A percentile compares a stretch with the other conserved stretches of the same genome.
phyloP scores from a whole-genome alignment of 345 rosid species.

The Lenwebbia sp. region DNA sequence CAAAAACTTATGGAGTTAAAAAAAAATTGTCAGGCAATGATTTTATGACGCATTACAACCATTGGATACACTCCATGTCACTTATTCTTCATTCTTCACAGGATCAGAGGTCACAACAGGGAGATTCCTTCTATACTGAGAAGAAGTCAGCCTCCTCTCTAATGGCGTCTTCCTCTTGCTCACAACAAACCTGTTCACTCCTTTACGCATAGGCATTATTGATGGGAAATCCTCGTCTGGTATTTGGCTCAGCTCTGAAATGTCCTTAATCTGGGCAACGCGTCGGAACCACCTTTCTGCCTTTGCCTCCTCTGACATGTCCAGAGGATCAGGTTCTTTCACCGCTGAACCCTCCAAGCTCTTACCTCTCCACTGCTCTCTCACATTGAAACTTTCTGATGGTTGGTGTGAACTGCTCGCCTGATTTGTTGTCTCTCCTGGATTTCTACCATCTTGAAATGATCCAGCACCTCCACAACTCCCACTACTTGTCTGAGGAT shows the following conservation, averaged over 20 bases:
- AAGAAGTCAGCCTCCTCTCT: constrained; percentile 84
- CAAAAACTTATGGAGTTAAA: not conserved
- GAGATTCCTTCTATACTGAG: constrained; percentile 59
- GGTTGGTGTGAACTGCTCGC: constrained; percentile 4
- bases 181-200: constrained; percentile 89
- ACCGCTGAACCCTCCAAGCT: constrained; percentile 90
- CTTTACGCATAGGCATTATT: constrained; percentile 99
- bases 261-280: constrained; percentile 85
- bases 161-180: constrained; percentile 92
- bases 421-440: not conserved
- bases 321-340: constrained; percentile 76
- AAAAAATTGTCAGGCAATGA: not conserved
- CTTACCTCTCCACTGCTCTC: constrained; percentile 44
- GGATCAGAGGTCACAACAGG: constrained; percentile 42
- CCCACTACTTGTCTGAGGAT: not conserved
- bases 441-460: not conserved
- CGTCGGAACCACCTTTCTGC: constrained; percentile 96
- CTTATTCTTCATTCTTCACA: constrained; percentile 18
- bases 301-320: constrained; percentile 99
- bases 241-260: constrained; percentile 94
- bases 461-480: constrained; percentile 1
- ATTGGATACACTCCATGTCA: not conserved
- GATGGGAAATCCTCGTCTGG: constrained; percentile 97
- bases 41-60: not conserved
- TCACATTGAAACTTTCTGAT: constrained; percentile 12